A percentile compares a stretch with the other conserved stretches of the same genome.
Evolutionary conservation across 2,329 filamentous ascomycete genomes (phyloP).

Genomic region (Colletotrichum scovillei): DNA sequence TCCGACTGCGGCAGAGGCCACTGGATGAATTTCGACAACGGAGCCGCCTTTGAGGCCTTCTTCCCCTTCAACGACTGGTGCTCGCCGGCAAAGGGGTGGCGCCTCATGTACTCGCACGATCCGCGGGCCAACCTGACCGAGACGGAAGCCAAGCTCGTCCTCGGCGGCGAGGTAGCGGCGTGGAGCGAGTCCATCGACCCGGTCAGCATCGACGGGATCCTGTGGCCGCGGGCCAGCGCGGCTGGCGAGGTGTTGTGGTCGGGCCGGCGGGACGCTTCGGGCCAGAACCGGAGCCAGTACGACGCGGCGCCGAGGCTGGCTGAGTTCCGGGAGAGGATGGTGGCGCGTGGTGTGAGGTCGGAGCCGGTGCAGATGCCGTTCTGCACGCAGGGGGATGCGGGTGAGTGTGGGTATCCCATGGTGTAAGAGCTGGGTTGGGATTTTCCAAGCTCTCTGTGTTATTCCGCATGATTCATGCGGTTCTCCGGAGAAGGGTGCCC

Average conservation of each 20-base stretch:
- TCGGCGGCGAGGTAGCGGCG: conserved; percentile 85
- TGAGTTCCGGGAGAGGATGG: conserved; percentile 81
- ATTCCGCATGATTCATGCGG: too few relatives aligned
- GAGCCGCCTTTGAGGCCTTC: conserved; percentile 59
- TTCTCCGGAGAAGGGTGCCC: background rate
- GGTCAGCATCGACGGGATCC: conserved; percentile 77
- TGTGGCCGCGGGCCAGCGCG: conserved; percentile 82
- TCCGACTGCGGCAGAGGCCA: conserved; percentile 86
- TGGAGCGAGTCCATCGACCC: conserved; percentile 86
- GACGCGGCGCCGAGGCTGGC: conserved; percentile 76
- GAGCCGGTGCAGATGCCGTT: conserved; percentile 77
- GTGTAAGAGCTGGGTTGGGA: background rate
- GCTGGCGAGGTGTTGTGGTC: conserved; percentile 86
- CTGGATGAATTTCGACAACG: conserved; percentile 79
- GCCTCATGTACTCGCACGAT: conserved; percentile 83
- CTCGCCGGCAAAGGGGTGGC: conserved; percentile 83
- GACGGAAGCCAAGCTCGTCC: conserved; percentile 72
- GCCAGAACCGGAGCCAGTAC: conserved; percentile 77
- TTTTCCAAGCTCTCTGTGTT: too few relatives aligned
- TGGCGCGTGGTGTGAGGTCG: conserved; percentile 73
- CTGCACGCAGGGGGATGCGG: conserved; percentile 70
- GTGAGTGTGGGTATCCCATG: conserved; percentile 30
- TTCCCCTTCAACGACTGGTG: conserved; percentile 88
- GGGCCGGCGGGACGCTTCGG: conserved; percentile 72
- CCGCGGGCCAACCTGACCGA: conserved; percentile 73